Base-by-base conservation (phyloP, 2,329 filamentous ascomycete species). In the Aureobasidium sp. region DNA sequence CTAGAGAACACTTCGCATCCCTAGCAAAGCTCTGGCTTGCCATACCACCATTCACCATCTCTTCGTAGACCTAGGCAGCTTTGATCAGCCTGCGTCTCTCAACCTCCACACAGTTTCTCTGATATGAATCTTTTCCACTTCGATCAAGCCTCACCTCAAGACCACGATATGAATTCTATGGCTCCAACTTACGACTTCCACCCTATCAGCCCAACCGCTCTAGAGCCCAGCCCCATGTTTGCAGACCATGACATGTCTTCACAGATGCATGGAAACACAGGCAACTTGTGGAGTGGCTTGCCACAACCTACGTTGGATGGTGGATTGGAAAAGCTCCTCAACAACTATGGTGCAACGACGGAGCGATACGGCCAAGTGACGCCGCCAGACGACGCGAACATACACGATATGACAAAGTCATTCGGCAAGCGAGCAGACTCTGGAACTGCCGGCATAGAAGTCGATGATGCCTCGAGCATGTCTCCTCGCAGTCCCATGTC, bases 341-440 rank as follows among this genome's bases (percentile, higher is more conserved):
- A 52, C 43, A 53, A 39, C 5, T 56, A 57, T 34, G 4, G 15
- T 2, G 7, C 27, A 9, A 15, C 32, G 1, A 64, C 41, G 5
- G 56, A 63, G 8, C 65, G 70, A 7, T 71, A 70, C 52, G 74
- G 74, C n/a, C 74, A 75, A 60, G 70, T 76, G 36, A 75, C 74
- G 17, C 73, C 73, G 13, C 73, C 73, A 46, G 69, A 73, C 32
- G 71, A 73, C 26, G 59, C 41, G 15, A 65, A 59, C 8, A 15
- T 34, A 20, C 41, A 43, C 13, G 51, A 20, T 3, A n/a, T 32
- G 20, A 12, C 52, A 6, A 51, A 51, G 7, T 20, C 44, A 1
- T 52, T 46, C 6, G n/a, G 24, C 52, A 62, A 62, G 43, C 20
- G 52, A 39, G 29, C 43, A 13, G 59, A 51, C 24, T 59, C 44